Evolutionary conservation across 352 stramenopile genomes (phyloP), one percentile per base, ranked within the genome.

Genomic region (Globisporangium abappressorium): DNA sequence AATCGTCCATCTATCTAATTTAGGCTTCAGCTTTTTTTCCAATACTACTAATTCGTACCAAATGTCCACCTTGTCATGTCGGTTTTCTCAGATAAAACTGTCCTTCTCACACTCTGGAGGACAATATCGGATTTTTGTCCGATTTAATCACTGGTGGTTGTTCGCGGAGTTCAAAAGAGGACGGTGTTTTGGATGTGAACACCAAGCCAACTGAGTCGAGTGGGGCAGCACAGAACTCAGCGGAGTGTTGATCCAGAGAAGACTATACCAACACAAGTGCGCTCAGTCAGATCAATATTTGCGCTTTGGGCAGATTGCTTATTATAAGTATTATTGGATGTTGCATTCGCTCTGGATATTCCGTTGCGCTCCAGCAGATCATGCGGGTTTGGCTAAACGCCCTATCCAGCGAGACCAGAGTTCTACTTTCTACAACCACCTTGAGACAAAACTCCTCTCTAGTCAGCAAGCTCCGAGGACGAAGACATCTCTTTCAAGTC

Each of bases 401-500:
- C 12, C 38, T 18, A 46, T 46, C 38, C 15, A 46, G 38, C 38
- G 12, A 46, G 36, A 43, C 36, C 36, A 15, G 36, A 43, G 4
- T 46, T 46, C 38, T 46, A 18, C 38, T 46, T 46, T 46, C 38
- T 46, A 46, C 38, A 5, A n/a, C 14, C 41, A n/a, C 38, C 15
- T 47, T 20, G 38, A 49, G 14, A 47, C 41, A 49, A 4, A 49
- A 2, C 0, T 5, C 12, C 6, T 54, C 5, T 26, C 24, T 24
- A 59, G 20, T 57, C 59, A 28, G 51, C 34, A 34, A 28, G 18
- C 51, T 66, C 47, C 8, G 58, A 38, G n/a, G 30, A 62, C n/a
- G 67, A 73, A 26, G 49, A n/a, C 36, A 70, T 77, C n/a, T 73
- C 64, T 28, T 46, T 36, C 30, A 80, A 28, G 5, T 78, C 72